Conservation (phyloP, 1,284 basidiomycete species). For the Sphaerobolus stellatus region DNA sequence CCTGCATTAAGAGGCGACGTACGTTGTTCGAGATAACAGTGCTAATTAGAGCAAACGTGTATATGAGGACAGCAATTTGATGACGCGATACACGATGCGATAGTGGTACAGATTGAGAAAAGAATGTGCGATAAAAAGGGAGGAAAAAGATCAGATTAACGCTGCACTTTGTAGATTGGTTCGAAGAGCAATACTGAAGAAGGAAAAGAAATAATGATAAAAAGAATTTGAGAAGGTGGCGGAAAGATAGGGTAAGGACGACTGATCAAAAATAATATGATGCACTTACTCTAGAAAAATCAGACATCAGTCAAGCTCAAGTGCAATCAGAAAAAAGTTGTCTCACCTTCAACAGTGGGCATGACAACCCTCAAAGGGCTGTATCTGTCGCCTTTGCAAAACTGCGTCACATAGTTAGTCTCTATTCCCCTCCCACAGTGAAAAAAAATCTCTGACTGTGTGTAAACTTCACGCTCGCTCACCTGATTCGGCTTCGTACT, state of each 20-base stretch:
- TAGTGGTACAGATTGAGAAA: constrained; percentile 11
- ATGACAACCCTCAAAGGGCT: constrained; percentile 89
- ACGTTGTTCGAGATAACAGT: constrained; percentile 14
- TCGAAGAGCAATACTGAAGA: constrained; percentile 57
- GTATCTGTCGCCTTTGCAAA: constrained; percentile 94
- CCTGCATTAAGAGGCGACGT: not conserved
- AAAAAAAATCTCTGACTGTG: constrained; percentile 60
- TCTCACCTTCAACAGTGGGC: constrained; percentile 87
- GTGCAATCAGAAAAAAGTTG: constrained; percentile 10
- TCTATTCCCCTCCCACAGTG: constrained; percentile 4
- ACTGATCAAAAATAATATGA: constrained; percentile 32
- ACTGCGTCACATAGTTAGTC: constrained; percentile 39
- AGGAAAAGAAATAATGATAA: constrained; percentile 24
- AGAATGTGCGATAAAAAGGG: constrained; percentile 12
- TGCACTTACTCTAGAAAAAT: constrained; percentile 67
- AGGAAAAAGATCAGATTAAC: constrained; percentile 39
- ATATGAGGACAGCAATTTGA: not conserved
- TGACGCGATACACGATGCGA: not conserved
- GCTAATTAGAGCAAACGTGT: not conserved
- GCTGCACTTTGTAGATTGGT: constrained; percentile 57
- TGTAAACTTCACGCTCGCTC: constrained; percentile 90
- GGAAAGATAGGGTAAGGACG: constrained; percentile 20
- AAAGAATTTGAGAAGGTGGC: constrained; percentile 15
- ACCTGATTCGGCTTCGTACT: constrained; percentile 77
- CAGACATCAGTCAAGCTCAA: constrained; percentile 14